A percentile compares a stretch with the other conserved stretches of the same genome.
phyloP scores from a whole-genome alignment of 495 filamentous ascomycete species.

The Lentithecium fluviatile region DNA sequence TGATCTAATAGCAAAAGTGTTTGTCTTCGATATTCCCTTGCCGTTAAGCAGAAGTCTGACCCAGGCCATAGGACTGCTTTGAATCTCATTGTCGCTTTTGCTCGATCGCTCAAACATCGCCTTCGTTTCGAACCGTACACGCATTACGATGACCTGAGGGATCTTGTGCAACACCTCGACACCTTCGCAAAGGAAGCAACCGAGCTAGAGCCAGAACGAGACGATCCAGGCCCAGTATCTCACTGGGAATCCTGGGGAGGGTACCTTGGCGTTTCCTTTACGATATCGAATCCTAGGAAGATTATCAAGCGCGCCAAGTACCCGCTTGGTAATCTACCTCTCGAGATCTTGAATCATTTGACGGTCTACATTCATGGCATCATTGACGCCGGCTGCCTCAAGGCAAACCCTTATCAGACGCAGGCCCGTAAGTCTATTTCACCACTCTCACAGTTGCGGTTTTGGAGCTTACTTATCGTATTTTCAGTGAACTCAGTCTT shows the following conservation, averaged over 20 bases:
- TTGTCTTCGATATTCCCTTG: too few relatives aligned
- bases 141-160: slow-evolving; percentile 63
- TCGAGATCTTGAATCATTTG: slow-evolving; percentile 14
- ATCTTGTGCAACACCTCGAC: slow-evolving; percentile 58
- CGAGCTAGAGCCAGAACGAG: slow-evolving; percentile 42
- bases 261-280: slow-evolving; percentile 1
- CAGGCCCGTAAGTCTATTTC: slow-evolving; percentile 2
- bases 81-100: slow-evolving; percentile 78
- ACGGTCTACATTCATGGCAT: slow-evolving; percentile 7
- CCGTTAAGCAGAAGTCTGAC: too few relatives aligned
- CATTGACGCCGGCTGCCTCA: slow-evolving; percentile 53
- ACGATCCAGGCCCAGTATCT: slow-evolving; percentile 42
- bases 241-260: neutral
- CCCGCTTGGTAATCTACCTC: slow-evolving; percentile 12
- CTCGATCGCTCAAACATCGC: slow-evolving; percentile 73
- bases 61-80: slow-evolving; percentile 53
- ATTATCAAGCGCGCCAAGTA: slow-evolving; percentile 1
- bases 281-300: slow-evolving; percentile 9
- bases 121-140: slow-evolving; percentile 82
- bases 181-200: slow-evolving; percentile 70
- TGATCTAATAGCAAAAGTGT: slow-evolving; percentile 67
- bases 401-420: slow-evolving; percentile 36
- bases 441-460: too few relatives aligned
- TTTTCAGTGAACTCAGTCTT: slow-evolving; percentile 38
- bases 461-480: too few relatives aligned